Evolutionary conservation across 2,329 filamentous ascomycete genomes (phyloP), one percentile per base, ranked within the genome.

Genomic region (Colletotrichum sp.): DNA sequence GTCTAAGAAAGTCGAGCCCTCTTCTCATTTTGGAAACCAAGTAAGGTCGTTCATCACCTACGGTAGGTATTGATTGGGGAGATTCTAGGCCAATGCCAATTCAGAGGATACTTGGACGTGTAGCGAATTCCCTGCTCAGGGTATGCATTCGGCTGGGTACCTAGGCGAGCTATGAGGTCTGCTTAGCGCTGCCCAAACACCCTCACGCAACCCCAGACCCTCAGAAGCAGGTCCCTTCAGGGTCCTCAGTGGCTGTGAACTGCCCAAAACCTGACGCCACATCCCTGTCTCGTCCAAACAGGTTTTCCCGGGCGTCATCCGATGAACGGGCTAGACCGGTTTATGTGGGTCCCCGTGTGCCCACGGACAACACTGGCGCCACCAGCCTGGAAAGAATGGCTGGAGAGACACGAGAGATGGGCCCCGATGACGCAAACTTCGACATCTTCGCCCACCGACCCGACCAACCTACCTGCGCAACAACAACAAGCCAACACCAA

Each of bases 351-450:
- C 59, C 14, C 34, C 30, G 14, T n/a, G 7, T 43, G 52, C 52
- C 32, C 36, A 59, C 34, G 21, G 61, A 43, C 34, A 58, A 26
- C 13, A 9, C 52, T 69, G 55, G 70, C 34, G 59, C 70, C 16
- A 68, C 43, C 43, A 52, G 43, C 43, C 43, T 12, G 43, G n/a
- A 21, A 52, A 52, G 43, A 52, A 52, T 21, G 43, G 43, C 43
- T 52, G 43, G 6, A 52, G 43, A 21, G 43, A 52, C n/a, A 21
- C 43, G 12, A 52, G n/a, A 21, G 43, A 58, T 28, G 55, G 32
- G 38, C 55, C 12, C 28, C 69, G 48, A 76, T 76, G 74, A 76
- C 26, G 78, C 30, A 66, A 81, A 67, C 63, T 68, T 68, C 28
- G 67, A 59, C 14, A 59, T 74, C 48, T 36, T 56, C 55, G 28